Conservation (phyloP, 1,284 basidiomycete genomes). For the Laetiporus sulphureus region DNA sequence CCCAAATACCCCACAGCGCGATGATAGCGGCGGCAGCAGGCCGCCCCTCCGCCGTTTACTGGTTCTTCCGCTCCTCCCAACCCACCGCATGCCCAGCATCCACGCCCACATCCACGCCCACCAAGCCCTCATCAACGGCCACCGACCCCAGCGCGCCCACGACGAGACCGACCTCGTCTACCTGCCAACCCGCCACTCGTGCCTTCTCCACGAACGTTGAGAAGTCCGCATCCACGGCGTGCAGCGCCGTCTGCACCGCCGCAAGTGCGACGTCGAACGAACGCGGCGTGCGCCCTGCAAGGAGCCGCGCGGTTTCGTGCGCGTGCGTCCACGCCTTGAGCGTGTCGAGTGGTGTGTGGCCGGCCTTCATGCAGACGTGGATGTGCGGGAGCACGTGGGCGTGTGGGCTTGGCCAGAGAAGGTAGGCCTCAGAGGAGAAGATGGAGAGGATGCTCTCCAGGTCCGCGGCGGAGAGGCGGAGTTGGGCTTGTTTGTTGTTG, state of each 20-base stretch:
- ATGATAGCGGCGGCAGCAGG: no score
- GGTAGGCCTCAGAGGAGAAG: slow-evolving; percentile 39
- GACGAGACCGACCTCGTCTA: slow-evolving; percentile 29
- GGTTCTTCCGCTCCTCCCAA: no score
- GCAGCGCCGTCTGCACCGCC: slow-evolving; percentile 20
- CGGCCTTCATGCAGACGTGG: slow-evolving; percentile 43
- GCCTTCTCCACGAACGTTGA: slow-evolving; percentile 26
- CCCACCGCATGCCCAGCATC: no score
- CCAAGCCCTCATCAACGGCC: no score
- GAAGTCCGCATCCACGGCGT: slow-evolving; percentile 22
- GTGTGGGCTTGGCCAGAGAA: slow-evolving; percentile 39
- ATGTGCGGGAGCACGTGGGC: slow-evolving; percentile 19
- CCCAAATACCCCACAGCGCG: no score
- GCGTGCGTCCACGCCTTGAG: slow-evolving; percentile 54
- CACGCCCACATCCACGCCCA: background rate
- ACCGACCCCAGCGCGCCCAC: slow-evolving; percentile 30
- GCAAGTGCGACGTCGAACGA: slow-evolving; percentile 12
- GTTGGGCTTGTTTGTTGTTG: background rate
- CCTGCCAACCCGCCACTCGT: slow-evolving; percentile 31
- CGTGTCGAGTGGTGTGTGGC: slow-evolving; percentile 38
- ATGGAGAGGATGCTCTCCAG: slow-evolving; percentile 15
- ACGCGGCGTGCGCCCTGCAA: slow-evolving; percentile 5
- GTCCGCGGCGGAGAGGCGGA: slow-evolving; percentile 6
- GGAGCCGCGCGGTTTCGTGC: slow-evolving; percentile 18
- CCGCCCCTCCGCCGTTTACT: no score